Evolutionary conservation across 495 filamentous ascomycete genomes (phyloP), one percentile per base, ranked within the genome.

Genomic region (Hyaloscypha hepaticicola): DNA sequence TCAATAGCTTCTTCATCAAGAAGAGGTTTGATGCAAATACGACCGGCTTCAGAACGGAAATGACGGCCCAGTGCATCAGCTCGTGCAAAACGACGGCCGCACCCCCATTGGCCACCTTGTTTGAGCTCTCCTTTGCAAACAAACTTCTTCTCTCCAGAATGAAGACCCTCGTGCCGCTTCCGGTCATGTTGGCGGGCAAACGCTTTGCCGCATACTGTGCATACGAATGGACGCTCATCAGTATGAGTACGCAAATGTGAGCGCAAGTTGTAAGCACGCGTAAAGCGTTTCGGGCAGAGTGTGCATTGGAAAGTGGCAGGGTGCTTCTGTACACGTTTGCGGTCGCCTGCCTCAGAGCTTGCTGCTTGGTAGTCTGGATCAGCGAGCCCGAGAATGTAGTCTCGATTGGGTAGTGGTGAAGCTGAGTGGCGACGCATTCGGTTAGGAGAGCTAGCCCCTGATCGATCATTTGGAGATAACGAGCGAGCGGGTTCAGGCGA

Each of bases 11-110:
- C 93, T 74, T 96, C 93, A 58, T 96, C 96, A 9, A 98, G 81
- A 3, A 99, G 80, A 4, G 95, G 92, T 68, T 96, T 96, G 75
- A 99, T 99, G 74, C 95, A 99, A 50, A 96, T 90, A 5, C 95
- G 85, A 11, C 95, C 95, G 2, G 95, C 96, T 77, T 99, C 95
- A 14, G 90, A 94, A 55, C 95, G 83, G 83, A 99, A 99, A 75
- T 99, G 95, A n/a, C 95, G 87, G 19, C 95, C 95, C 2, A 99
- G 80, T 2, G 96, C 95, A 76, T 99, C 95, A 8, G 95, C 95
- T 60, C 95, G 91, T 1, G 95, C 95, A 74, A 99, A 99, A 11
- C 93, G 83, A 28, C 95, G 88, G 14, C 91, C 91, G 70, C 95
- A 99, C 52, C 95, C 95, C 95, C 95, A 99, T 61, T 87, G 85